Base-by-base conservation (phyloP, 1,284 basidiomycete species). In the Tremellales sp. region DNA sequence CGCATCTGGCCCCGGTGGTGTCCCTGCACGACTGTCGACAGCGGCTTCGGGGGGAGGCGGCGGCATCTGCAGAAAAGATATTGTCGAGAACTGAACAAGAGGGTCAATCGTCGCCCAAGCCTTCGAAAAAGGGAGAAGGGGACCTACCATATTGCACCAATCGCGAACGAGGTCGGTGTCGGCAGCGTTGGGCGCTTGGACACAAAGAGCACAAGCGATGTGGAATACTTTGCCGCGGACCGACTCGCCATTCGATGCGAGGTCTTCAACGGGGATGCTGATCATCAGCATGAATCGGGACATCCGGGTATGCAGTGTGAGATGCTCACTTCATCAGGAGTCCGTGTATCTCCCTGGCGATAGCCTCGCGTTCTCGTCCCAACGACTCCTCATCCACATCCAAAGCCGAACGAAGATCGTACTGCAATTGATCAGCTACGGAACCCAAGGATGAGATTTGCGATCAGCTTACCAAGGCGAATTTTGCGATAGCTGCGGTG, bases 51-150 rank as follows among this genome's bases (percentile, higher is more conserved):
- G 58, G 11, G 62, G 56, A 5, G 67, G 69, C 5, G 67, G 60
- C 1, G 72, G 71, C 72, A 75, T 72, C 52, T 75, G 73, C 12
- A 75, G 67, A 43, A 73, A 75, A 6, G 58, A 63, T 27, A 73
- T 72, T 4, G 69, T 60, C 13, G 70, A 72, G 53, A 72, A 71
- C 71, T 73, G 52, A 11, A 15, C 8, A n/a, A n/a, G n/a, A n/a
- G n/a, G n/a, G n/a, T n/a, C n/a, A n/a, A n/a, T n/a, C 23, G n/a
- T 27, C 27, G 31, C 37, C 19, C 43, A 22, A n/a, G n/a, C n/a
- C n/a, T n/a, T n/a, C n/a, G n/a, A n/a, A 31, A 8, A 31, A 25
- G 23, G 29, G 42, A n/a, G 5, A 21, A 21, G 11, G 31, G 1
- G 11, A 58, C 65, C 63, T 35, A 70, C 68, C 64, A 73, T 73